Conservation (phyloP, 768 basidiomycete genomes). For the Pulveroboletus sp. region DNA sequence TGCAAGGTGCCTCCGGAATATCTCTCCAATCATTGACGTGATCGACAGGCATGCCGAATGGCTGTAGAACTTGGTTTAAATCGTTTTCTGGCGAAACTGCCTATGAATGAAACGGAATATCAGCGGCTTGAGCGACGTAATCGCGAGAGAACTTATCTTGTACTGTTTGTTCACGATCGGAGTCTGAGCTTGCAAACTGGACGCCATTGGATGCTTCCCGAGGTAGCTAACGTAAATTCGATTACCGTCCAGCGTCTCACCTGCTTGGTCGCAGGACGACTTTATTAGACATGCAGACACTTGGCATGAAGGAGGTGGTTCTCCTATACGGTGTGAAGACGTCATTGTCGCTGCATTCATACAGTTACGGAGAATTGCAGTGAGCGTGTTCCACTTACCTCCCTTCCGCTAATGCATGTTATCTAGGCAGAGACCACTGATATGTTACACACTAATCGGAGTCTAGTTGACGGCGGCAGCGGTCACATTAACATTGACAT, state of each 20-base stretch:
- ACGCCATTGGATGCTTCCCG: conserved; percentile 83
- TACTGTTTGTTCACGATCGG: conserved; percentile 82
- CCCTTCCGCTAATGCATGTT: not conserved
- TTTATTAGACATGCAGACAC: conserved; percentile 60
- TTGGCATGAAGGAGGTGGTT: conserved; percentile 65
- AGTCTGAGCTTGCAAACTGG: conserved; percentile 85
- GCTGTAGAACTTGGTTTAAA: conserved; percentile 81
- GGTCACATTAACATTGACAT: conserved; percentile 71
- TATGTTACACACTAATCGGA: conserved; percentile 55
- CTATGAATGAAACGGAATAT: conserved; percentile 56
- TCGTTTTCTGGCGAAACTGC: conserved; percentile 54
- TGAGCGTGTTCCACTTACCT: conserved; percentile 32
- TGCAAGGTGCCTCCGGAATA: conserved; percentile 9
- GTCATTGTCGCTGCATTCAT: conserved; percentile 77
- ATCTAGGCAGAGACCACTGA: conserved; percentile 75
- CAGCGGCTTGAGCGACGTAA: conserved; percentile 75
- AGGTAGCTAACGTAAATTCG: conserved; percentile 33
- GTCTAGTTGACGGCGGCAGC: conserved; percentile 37
- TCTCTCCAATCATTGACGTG: not conserved
- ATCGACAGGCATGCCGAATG: conserved; percentile 73
- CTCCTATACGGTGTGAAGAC: conserved; percentile 64
- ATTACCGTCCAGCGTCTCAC: conserved; percentile 10
- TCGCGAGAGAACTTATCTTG: conserved; percentile 80
- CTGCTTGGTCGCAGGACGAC: conserved; percentile 45
- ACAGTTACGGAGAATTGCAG: conserved; percentile 74